Conservation (phyloP, 371 early-diverging fungal species). For the Capillidium heterosporum region DNA sequence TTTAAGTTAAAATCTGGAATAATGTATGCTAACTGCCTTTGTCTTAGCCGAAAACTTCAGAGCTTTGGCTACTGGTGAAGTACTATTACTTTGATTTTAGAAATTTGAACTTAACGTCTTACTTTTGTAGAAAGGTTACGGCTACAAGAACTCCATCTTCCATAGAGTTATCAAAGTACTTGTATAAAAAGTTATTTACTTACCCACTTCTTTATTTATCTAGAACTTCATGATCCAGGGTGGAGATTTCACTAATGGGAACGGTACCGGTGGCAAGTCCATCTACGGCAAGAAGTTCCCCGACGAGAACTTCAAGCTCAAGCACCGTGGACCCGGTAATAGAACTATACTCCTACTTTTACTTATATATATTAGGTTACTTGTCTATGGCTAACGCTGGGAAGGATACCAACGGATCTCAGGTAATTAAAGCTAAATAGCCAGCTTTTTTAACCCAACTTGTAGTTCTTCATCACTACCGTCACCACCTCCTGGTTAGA, state of each 20-base stretch:
- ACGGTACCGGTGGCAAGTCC: slow-evolving; percentile 78
- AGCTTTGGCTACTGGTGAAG: slow-evolving; percentile 54
- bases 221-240: slow-evolving; percentile 59
- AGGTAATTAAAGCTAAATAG: slow-evolving; percentile 19
- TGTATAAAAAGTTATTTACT: neutral
- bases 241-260: slow-evolving; percentile 59
- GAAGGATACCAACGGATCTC: slow-evolving; percentile 89
- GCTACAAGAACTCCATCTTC: slow-evolving; percentile 75
- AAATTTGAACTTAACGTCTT: neutral
- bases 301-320: slow-evolving; percentile 69
- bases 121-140: slow-evolving; percentile 30
- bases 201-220: too few species aligned
- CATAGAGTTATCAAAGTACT: slow-evolving; percentile 54
- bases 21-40: neutral
- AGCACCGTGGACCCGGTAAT: slow-evolving; percentile 50
- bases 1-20: neutral
- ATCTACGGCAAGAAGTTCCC: slow-evolving; percentile 64
- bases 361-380: slow-evolving; percentile 10
- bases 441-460: slow-evolving; percentile 13
- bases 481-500: slow-evolving; percentile 80
- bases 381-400: slow-evolving; percentile 94
- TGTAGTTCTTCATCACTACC: slow-evolving; percentile 69
- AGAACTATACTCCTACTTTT: neutral
- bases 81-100: neutral
- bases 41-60: slow-evolving; percentile 65